A percentile compares a stretch with the other conserved stretches of the same genome.
These are phyloP conservation scores for Hydrangea macrophylla DNA, from an alignment of 148 eudicot genomes.

Conservation along the genomic window DNA sequence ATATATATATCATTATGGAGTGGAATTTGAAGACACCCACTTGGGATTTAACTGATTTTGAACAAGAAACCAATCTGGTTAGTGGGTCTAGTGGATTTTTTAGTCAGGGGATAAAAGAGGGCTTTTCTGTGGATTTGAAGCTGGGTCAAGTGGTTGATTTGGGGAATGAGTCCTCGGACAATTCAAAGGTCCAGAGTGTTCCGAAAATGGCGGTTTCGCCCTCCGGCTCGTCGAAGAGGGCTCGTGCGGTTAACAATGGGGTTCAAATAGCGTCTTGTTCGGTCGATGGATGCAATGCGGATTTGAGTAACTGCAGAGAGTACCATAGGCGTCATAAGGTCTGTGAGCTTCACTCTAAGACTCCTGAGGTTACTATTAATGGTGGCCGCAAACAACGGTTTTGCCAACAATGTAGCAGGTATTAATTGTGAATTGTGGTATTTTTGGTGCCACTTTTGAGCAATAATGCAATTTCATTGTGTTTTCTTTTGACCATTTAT, in stretches of 20 bases:
- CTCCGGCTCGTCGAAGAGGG: constrained; percentile 48
- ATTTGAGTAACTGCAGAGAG: constrained; percentile 59
- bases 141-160: constrained; percentile 40
- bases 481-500: not conserved
- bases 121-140: constrained; percentile 40
- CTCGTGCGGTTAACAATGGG: constrained; percentile 35
- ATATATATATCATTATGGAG: constrained; percentile 37
- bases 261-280: constrained; percentile 42
- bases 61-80: constrained; percentile 27
- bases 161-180: constrained; percentile 19
- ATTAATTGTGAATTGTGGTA: not conserved
- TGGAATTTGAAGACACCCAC: constrained; percentile 36
- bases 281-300: constrained; percentile 65
- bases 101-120: constrained; percentile 17
- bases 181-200: constrained; percentile 18
- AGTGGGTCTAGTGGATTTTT: constrained; percentile 25
- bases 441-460: not conserved
- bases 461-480: not conserved
- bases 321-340: constrained; percentile 76
- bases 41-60: constrained; percentile 36
- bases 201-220: constrained; percentile 33
- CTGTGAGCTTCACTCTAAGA: constrained; percentile 70
- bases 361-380: constrained; percentile 55
- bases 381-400: constrained; percentile 57
- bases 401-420: constrained; percentile 85